Conservation (phyloP, 306 rosid genomes). For the Castanea mollissima region DNA sequence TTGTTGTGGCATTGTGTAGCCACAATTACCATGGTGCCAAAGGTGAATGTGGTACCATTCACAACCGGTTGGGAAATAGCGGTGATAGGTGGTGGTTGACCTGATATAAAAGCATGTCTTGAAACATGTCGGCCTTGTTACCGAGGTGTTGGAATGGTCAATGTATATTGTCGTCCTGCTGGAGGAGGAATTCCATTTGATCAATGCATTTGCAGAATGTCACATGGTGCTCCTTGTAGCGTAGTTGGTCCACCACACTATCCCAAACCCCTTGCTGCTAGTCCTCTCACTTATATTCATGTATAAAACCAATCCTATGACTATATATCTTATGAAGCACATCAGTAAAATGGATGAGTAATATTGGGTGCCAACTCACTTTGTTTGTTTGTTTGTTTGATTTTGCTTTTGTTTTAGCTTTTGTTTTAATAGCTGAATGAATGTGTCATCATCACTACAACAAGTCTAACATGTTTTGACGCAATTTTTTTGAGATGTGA, state of each 20-base stretch:
- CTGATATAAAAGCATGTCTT: neutral
- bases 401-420: too few species aligned
- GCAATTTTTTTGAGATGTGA: too few species aligned
- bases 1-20: too few species aligned
- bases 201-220: neutral
- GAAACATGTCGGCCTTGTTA: constrained; percentile 21
- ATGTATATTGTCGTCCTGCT: neutral
- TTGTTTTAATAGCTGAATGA: too few species aligned
- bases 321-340: too few species aligned
- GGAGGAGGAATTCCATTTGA: neutral
- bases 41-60: neutral
- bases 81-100: constrained; percentile 14
- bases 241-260: constrained; percentile 7
- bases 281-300: neutral
- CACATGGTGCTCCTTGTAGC: constrained; percentile 17
- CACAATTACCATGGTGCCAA: neutral
- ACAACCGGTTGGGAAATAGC: neutral
- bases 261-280: constrained; percentile 1
- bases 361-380: too few species aligned
- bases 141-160: neutral
- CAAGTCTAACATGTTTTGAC: too few species aligned
- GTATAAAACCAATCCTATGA: neutral
- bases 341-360: too few species aligned
- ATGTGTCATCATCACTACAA: too few species aligned
- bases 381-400: too few species aligned